phyloP scores from a whole-genome alignment of 2,329 filamentous ascomycete species.

The Sporothrix humicola region DNA sequence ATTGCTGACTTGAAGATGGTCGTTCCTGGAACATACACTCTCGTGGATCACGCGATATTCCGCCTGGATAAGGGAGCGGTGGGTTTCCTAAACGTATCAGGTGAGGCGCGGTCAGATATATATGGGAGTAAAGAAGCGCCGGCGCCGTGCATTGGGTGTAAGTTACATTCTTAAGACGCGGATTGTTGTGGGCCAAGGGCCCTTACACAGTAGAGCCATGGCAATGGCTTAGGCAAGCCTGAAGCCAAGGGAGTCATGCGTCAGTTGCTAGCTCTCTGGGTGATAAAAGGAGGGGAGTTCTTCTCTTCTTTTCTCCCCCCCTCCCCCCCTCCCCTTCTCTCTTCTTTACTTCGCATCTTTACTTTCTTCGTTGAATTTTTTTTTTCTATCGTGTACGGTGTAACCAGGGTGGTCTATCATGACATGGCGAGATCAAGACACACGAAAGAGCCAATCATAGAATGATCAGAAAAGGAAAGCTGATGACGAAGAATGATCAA shows the following conservation, averaged over 20 bases:
- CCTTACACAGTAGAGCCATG: too few relatives aligned
- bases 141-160: conserved; percentile 10
- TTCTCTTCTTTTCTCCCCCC: neutral
- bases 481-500: conserved; percentile 6
- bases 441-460: too few relatives aligned
- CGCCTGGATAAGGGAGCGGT: conserved; percentile 9
- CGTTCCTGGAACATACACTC: conserved; percentile 8
- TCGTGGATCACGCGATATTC: conserved; percentile 5
- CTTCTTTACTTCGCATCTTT: neutral
- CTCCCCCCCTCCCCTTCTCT: too few relatives aligned
- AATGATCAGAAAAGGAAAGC: neutral
- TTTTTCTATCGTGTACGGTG: conserved; percentile 1
- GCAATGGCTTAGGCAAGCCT: too few relatives aligned
- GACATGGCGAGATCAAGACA: too few relatives aligned
- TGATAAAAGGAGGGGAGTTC: neutral
- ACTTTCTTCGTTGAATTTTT: conserved; percentile 1
- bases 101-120: conserved; percentile 1
- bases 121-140: conserved; percentile 5
- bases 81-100: conserved; percentile 13
- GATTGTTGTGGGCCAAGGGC: neutral
- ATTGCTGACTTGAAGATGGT: conserved; percentile 11
- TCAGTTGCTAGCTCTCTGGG: neutral
- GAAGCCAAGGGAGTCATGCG: neutral
- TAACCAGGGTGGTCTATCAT: neutral
- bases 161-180: neutral